These are phyloP conservation scores for Tylopilus balloui DNA, from an alignment of 768 basidiomycete species.

Conservation along the genomic window DNA sequence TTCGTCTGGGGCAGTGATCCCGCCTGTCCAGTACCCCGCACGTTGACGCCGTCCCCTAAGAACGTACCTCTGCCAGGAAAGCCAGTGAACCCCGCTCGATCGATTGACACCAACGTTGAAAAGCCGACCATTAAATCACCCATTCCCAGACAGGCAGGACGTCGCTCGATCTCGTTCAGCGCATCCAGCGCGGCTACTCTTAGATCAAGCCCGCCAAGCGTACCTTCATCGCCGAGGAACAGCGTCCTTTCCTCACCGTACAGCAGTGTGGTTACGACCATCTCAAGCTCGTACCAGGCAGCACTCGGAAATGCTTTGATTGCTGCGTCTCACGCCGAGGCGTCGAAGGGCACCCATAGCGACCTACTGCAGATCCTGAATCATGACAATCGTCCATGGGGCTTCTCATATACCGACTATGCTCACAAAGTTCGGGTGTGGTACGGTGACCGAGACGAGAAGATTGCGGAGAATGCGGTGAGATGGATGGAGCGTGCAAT, in stretches of 20 bases:
- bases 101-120: conserved; percentile 29
- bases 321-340: conserved; percentile 93
- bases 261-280: conserved; percentile 19
- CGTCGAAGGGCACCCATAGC: conserved; percentile 82
- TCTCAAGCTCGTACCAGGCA: conserved; percentile 44
- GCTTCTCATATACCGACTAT: conserved; percentile 81
- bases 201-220: conserved; percentile 42
- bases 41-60: conserved; percentile 19
- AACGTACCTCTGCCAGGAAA: conserved; percentile 17
- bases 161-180: conserved; percentile 68
- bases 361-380: conserved; percentile 92
- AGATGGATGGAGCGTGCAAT: conserved; percentile 89
- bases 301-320: conserved; percentile 86
- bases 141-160: conserved; percentile 48
- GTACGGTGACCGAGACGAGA: conserved; percentile 93
- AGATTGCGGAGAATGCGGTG: conserved; percentile 86
- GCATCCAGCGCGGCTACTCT: conserved; percentile 27
- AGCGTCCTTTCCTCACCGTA: conserved; percentile 36
- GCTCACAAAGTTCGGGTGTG: conserved; percentile 76
- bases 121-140: conserved; percentile 34
- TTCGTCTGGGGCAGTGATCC: conserved; percentile 45
- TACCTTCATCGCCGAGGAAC: conserved; percentile 50
- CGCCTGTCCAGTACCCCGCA: conserved; percentile 8
- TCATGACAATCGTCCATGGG: conserved; percentile 84
- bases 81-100: conserved; percentile 15